phyloP scores from a whole-genome alignment of 106 monocot genomes.

The Vanilla planifolia region DNA sequence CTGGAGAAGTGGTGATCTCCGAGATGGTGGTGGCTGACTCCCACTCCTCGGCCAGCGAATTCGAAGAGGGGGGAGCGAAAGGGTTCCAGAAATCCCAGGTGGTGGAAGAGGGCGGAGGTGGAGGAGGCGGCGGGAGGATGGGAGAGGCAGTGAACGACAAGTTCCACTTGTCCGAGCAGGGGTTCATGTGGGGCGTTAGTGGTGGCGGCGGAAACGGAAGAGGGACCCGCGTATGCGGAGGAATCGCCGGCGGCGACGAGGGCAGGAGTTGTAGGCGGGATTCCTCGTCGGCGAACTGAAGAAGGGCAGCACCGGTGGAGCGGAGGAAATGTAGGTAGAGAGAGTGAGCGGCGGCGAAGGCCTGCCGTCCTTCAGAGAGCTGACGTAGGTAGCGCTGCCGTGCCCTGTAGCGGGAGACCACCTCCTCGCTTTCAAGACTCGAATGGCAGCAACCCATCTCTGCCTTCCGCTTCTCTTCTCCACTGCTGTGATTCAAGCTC shows the following conservation, averaged over 20 bases:
- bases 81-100: constrained; percentile 97
- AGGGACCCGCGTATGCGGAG: constrained; percentile 14
- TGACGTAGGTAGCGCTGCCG: constrained; percentile 83
- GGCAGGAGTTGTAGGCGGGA: constrained; percentile 16
- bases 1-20: constrained; percentile 13
- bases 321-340: constrained; percentile 78
- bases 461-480: not conserved
- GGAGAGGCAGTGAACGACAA: constrained; percentile 52
- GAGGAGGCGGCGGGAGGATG: constrained; percentile 48
- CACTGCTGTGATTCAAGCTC: not conserved
- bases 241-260: constrained; percentile 17
- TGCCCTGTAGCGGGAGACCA: constrained; percentile 75
- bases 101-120: constrained; percentile 41
- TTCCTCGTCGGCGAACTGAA: constrained; percentile 74
- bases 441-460: constrained; percentile 83
- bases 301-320: constrained; percentile 67
- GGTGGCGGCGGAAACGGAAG: constrained; percentile 13
- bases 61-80: constrained; percentile 22
- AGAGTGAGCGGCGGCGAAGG: constrained; percentile 54
- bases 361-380: constrained; percentile 51
- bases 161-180: constrained; percentile 20
- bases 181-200: constrained; percentile 11
- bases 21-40: constrained; percentile 30
- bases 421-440: constrained; percentile 56
- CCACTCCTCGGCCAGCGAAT: constrained; percentile 45